A percentile compares a stretch with the other conserved stretches of the same genome.
Evolutionary conservation across 257 asterid genomes (phyloP).

Genomic region (Gentiana macrophylla): DNA sequence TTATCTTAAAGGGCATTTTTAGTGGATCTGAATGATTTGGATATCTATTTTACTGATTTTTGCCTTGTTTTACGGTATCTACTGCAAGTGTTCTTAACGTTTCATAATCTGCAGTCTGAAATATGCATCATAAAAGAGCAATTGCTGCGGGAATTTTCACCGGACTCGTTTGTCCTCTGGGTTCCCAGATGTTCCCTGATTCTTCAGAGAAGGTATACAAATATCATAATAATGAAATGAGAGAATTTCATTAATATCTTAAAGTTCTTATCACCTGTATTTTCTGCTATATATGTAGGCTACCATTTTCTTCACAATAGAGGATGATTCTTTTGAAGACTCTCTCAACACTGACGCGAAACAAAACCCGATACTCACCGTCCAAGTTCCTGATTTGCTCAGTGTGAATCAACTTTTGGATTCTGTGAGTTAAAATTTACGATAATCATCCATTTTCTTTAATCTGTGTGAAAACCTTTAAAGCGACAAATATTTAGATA

Average conservation of each 20-base stretch:
- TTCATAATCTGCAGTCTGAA: no score
- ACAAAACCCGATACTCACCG: conserved; percentile 29
- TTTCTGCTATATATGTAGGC: conserved; percentile 31
- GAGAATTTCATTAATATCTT: conserved; percentile 26
- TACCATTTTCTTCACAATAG: conserved; percentile 17
- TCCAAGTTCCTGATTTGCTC: conserved; percentile 53
- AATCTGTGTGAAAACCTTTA: no score
- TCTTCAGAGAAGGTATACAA: conserved; percentile 22
- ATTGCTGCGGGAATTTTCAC: no score
- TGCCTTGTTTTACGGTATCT: no score
- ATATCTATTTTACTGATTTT: no score
- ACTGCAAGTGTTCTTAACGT: no score
- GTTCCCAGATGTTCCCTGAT: conserved; percentile 36
- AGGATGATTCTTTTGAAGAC: conserved; percentile 34
- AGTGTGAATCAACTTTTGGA: conserved; percentile 88
- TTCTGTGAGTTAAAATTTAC: conserved; percentile 48
- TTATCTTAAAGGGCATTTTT: not conserved
- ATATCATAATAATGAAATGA: conserved; percentile 26
- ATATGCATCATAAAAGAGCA: no score
- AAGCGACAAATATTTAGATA: no score
- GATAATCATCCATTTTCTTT: no score
- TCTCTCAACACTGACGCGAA: conserved; percentile 24
- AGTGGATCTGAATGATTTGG: no score
- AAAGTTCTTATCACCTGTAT: conserved; percentile 8
- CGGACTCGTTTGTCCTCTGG: conserved; percentile 6